Conservation (phyloP, 2,329 filamentous ascomycete genomes). For the Cercospora sp. region DNA sequence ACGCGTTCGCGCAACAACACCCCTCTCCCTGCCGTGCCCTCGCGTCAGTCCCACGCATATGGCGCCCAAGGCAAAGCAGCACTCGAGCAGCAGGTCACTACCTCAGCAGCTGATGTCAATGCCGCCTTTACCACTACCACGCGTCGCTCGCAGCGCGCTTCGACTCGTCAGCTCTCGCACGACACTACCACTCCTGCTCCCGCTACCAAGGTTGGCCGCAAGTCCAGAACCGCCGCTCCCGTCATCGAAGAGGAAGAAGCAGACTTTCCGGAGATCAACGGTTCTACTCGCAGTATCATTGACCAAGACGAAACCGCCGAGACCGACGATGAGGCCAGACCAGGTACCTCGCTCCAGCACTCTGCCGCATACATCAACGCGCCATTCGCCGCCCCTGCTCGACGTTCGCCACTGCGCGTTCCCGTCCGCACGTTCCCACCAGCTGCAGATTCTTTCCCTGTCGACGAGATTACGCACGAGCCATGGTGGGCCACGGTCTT, state of each 20-base stretch:
- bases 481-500: conserved; percentile 14
- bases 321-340: conserved; percentile 10
- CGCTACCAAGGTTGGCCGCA: neutral
- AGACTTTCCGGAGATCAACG: conserved; percentile 5
- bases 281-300: neutral
- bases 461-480: neutral
- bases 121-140: conserved; percentile 20
- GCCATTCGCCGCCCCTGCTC: neutral
- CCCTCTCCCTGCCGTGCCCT: conserved; percentile 22
- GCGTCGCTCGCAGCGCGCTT: conserved; percentile 10
- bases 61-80: conserved; percentile 24
- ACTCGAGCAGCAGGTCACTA: conserved; percentile 20
- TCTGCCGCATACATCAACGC: conserved; percentile 16
- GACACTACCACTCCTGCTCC: neutral
- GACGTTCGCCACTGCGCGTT: neutral
- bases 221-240: conserved; percentile 1
- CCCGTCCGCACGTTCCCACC: neutral
- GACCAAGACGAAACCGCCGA: conserved; percentile 1
- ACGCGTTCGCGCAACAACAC: conserved; percentile 19
- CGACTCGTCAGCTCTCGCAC: conserved; percentile 9
- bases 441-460: neutral
- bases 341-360: conserved; percentile 14
- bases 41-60: conserved; percentile 25
- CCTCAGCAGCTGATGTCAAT: conserved; percentile 16
- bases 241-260: conserved; percentile 9